Conservation (phyloP, 2,329 filamentous ascomycete genomes). For the Sclerotinia minor region DNA sequence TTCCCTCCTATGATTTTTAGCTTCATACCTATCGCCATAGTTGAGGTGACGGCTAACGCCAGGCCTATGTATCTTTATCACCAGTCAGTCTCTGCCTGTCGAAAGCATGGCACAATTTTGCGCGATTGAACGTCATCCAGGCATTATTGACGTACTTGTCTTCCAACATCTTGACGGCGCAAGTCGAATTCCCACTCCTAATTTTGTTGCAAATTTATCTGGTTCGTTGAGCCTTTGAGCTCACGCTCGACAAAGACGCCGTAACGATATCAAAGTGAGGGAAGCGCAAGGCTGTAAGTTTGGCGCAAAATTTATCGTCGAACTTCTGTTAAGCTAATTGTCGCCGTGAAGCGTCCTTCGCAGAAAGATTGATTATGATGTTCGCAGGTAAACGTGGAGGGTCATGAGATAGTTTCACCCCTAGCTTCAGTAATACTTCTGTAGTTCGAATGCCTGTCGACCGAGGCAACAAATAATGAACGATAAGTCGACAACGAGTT, state of each 20-base stretch:
- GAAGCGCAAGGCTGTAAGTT: slow-evolving; percentile 10
- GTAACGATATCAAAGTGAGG: slow-evolving; percentile 12
- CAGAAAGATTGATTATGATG: slow-evolving; percentile 26
- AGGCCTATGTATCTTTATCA: slow-evolving; percentile 70
- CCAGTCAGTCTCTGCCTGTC: slow-evolving; percentile 32
- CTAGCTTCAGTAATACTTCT: slow-evolving; percentile 25
- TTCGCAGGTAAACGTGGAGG: slow-evolving; percentile 30
- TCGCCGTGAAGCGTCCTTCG: slow-evolving; percentile 10
- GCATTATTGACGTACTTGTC: slow-evolving; percentile 46
- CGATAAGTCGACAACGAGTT: slow-evolving; percentile 1
- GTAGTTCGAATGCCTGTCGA: slow-evolving; percentile 16
- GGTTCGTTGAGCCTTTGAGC: slow-evolving; percentile 32
- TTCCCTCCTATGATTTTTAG: not conserved
- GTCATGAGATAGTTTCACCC: slow-evolving; percentile 34
- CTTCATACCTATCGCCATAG: slow-evolving; percentile 70
- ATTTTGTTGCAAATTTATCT: slow-evolving; percentile 30
- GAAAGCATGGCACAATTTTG: not conserved
- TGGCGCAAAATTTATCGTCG: slow-evolving; percentile 24
- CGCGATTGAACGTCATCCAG: slow-evolving; percentile 1
- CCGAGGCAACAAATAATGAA: slow-evolving; percentile 20
- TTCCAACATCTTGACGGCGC: slow-evolving; percentile 45
- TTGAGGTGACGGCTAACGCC: slow-evolving; percentile 71
- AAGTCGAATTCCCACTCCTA: slow-evolving; percentile 30
- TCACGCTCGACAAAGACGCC: slow-evolving; percentile 17
- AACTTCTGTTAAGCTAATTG: not conserved